Percentiles rank a stretch among this genome's conserved stretches.
These are phyloP conservation scores for Zygosaccharomyces pseudobailii DNA, from an alignment of 1,139 yeast species.

Conservation along the genomic window DNA sequence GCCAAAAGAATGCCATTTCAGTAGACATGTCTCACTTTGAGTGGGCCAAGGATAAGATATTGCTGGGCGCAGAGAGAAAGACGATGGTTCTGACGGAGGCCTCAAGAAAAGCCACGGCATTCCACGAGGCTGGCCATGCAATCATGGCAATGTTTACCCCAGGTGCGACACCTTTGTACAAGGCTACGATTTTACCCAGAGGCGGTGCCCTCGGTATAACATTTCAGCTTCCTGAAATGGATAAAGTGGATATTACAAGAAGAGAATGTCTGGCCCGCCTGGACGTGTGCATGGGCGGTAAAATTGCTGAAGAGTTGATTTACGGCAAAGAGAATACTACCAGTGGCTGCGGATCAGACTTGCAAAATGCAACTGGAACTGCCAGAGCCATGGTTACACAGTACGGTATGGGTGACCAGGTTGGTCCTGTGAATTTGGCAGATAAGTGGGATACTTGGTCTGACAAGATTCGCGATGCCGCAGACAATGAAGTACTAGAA, in stretches of 20 bases:
- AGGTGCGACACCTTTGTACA: conserved; percentile 95
- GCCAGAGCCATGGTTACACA: conserved; percentile 97
- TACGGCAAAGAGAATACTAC: conserved; percentile 92
- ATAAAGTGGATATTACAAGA: conserved; percentile 88
- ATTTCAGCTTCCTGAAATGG: conserved; percentile 97
- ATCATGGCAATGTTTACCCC: conserved; percentile 92
- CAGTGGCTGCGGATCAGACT: conserved; percentile 89
- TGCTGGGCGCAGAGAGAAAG: conserved; percentile 97
- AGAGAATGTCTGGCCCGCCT: conserved; percentile 85
- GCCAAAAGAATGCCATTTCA: conserved; percentile 83
- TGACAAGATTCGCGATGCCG: conserved; percentile 76
- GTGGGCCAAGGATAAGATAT: conserved; percentile 98
- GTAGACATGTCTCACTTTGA: conserved; percentile 92
- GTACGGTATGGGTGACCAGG: conserved; percentile 91
- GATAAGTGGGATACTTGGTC: conserved; percentile 97
- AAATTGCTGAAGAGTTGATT: conserved; percentile 89
- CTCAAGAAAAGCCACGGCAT: conserved; percentile 88
- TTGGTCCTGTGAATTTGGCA: conserved; percentile 86
- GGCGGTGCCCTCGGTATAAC: conserved; percentile 96
- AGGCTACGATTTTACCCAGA: conserved; percentile 94
- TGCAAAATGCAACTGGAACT: conserved; percentile 81
- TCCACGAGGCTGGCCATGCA: conserved; percentile 99
- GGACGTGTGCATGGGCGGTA: conserved; percentile 99
- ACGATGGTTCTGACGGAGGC: conserved; percentile 98
- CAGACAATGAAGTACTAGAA: conserved; percentile 85